These are phyloP conservation scores for Globisporangium splendens DNA, from an alignment of 352 stramenopile species.

Conservation along the genomic window DNA sequence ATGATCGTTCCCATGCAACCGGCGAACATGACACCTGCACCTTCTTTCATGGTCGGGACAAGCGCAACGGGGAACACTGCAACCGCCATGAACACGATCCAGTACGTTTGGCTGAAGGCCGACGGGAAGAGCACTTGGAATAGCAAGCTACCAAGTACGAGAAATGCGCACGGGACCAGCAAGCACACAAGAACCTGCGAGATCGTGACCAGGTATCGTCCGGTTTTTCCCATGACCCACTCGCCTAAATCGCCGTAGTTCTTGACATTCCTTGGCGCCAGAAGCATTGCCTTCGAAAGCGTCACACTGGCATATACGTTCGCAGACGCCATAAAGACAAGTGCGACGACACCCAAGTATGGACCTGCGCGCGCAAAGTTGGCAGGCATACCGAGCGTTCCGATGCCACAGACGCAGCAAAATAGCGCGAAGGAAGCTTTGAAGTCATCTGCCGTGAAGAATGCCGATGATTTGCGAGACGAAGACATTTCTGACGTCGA, in stretches of 20 bases:
- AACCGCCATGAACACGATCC: conserved; percentile 44
- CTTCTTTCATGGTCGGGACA: conserved; percentile 45
- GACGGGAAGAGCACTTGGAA: conserved; percentile 46
- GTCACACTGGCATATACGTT: conserved; percentile 47
- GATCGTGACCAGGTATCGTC: conserved; percentile 33
- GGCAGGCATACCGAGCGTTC: conserved; percentile 23
- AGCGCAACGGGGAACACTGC: conserved; percentile 31
- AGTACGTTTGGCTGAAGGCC: conserved; percentile 40
- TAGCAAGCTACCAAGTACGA: conserved; percentile 46
- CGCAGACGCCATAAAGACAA: conserved; percentile 48
- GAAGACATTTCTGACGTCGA: background rate
- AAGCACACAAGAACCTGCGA: conserved; percentile 43
- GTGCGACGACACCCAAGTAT: conserved; percentile 28
- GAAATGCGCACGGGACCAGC: conserved; percentile 40
- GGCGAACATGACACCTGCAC: conserved; percentile 26
- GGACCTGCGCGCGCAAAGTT: conserved; percentile 53
- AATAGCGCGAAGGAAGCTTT: background rate
- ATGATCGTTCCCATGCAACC: conserved; percentile 42
- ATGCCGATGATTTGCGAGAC: conserved; percentile 2
- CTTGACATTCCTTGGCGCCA: conserved; percentile 32
- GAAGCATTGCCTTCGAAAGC: conserved; percentile 44
- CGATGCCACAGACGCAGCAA: background rate
- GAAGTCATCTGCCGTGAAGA: conserved; percentile 8
- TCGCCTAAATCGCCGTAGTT: conserved; percentile 48
- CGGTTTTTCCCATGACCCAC: conserved; percentile 36